Percentiles rank a stretch among this genome's conserved stretches.
Evolutionary conservation across 192 early-diverging fungal genomes (phyloP).

Genomic region (Mortierella alpina): DNA sequence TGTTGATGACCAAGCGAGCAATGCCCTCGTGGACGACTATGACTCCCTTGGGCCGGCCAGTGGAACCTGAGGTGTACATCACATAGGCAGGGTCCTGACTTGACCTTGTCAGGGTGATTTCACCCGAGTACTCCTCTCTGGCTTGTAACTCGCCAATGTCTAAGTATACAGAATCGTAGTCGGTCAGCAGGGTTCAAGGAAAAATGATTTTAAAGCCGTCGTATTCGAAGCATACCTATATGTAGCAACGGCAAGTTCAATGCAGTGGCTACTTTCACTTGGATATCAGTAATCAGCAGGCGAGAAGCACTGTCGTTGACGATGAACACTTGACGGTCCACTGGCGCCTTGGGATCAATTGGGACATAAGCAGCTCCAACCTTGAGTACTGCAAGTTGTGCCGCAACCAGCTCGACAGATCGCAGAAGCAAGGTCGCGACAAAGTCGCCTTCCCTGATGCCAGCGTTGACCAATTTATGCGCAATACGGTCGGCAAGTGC

Average conservation of each 20-base stretch:
- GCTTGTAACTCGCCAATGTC: no score
- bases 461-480: not conserved
- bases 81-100: conserved; percentile 11
- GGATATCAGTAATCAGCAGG: not conserved
- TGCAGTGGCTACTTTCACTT: no score
- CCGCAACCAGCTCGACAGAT: conserved; percentile 7
- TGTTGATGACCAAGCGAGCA: not conserved
- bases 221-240: no score
- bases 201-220: no score
- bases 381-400: conserved; percentile 38
- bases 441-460: not conserved
- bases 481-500: conserved; percentile 4
- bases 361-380: conserved; percentile 47
- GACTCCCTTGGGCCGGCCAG: conserved; percentile 50
- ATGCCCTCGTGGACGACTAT: conserved; percentile 11
- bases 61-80: conserved; percentile 45
- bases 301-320: conserved; percentile 11
- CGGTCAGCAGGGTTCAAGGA: no score
- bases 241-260: no score
- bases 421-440: not conserved
- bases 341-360: conserved; percentile 42
- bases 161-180: no score
- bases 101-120: not conserved
- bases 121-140: not conserved
- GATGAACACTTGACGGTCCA: conserved; percentile 31